phyloP scores from a whole-genome alignment of 2,329 filamentous ascomycete genomes.

The Aspergillus brunneoviolaceus region DNA sequence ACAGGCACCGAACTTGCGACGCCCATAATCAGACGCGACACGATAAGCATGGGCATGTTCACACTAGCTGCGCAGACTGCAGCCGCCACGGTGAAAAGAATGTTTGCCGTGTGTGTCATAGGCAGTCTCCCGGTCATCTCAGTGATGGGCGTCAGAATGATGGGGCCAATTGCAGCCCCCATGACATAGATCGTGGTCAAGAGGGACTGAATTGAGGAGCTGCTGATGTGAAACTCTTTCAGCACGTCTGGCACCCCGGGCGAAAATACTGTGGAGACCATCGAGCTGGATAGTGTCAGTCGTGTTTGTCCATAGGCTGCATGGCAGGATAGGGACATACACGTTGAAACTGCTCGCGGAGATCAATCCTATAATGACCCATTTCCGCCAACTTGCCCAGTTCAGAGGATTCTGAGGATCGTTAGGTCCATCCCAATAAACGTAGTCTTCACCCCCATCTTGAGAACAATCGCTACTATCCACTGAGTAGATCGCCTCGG shows the following conservation, averaged over 20 bases:
- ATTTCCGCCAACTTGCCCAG: constrained; percentile 17
- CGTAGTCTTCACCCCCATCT: constrained; percentile 10
- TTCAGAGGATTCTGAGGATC: constrained; percentile 22
- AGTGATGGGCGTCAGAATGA: constrained; percentile 57
- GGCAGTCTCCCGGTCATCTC: constrained; percentile 63
- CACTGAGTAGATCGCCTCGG: background rate
- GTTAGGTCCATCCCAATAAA: constrained; percentile 16
- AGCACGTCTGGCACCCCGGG: constrained; percentile 39
- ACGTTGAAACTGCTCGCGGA: constrained; percentile 22
- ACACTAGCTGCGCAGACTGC: constrained; percentile 63
- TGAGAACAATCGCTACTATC: constrained; percentile 6
- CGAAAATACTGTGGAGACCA: constrained; percentile 44
- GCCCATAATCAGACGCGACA: constrained; percentile 52
- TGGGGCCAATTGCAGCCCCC: constrained; percentile 57
- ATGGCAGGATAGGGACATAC: constrained; percentile 2
- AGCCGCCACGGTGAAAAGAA: constrained; percentile 61
- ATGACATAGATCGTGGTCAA: constrained; percentile 61
- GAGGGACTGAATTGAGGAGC: constrained; percentile 46
- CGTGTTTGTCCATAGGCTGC: background rate
- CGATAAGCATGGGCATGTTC: constrained; percentile 53
- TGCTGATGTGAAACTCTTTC: constrained; percentile 44
- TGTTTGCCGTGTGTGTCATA: constrained; percentile 57
- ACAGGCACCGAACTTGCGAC: constrained; percentile 49
- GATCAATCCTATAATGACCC: constrained; percentile 19
- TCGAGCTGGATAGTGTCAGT: constrained; percentile 13